These are phyloP conservation scores for Neurospora sp. DNA, from an alignment of 495 filamentous ascomycete species.

Conservation along the genomic window DNA sequence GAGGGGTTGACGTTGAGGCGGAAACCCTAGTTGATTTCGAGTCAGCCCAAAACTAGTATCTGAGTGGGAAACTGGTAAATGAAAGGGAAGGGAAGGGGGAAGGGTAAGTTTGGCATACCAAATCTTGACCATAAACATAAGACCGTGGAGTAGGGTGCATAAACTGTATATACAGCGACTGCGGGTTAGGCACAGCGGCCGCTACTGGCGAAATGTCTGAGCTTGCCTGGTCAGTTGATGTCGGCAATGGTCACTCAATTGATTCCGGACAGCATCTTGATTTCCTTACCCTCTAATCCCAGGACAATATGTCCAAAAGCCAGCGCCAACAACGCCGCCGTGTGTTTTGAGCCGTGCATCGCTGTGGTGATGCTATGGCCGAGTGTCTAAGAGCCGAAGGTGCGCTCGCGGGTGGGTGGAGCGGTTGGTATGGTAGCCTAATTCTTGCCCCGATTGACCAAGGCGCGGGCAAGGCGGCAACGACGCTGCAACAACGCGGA, in stretches of 20 bases:
- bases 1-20: slow-evolving; percentile 25
- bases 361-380: not conserved
- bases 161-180: not conserved
- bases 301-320: slow-evolving; percentile 13
- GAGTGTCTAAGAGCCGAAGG: not conserved
- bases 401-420: not conserved
- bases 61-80: not conserved
- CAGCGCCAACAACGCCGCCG: slow-evolving; percentile 22
- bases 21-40: slow-evolving; percentile 2
- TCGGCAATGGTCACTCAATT: too few species aligned
- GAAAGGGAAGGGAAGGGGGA: not conserved
- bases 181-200: not conserved
- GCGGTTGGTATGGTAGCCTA: not conserved
- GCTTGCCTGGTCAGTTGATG: too few species aligned
- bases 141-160: not conserved
- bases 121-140: not conserved
- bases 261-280: too few species aligned
- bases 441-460: not conserved
- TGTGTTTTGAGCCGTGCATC: slow-evolving; percentile 25
- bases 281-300: not conserved
- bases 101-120: not conserved
- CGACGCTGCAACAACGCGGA: too few species aligned
- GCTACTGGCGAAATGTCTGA: too few species aligned
- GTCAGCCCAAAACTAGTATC: too few species aligned
- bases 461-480: not conserved